Base-by-base conservation (phyloP, 2,329 filamentous ascomycete species). In the Fusarium praegraminearum region DNA sequence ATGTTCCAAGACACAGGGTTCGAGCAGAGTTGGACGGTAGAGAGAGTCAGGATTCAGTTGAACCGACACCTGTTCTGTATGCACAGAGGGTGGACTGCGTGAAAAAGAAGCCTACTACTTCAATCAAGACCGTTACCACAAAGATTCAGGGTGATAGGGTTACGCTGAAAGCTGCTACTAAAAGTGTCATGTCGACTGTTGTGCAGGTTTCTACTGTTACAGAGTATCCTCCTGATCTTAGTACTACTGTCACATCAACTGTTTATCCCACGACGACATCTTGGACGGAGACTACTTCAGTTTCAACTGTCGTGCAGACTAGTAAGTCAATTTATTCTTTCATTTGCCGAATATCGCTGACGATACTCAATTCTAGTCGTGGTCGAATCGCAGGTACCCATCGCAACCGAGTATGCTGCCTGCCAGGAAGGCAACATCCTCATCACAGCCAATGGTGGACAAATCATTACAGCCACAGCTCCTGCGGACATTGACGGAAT, bases 1-100 rank as follows among this genome's bases (percentile, higher is more conserved):
- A 46, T 26, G 6, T 45, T 13, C 16, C 30, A 6, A 46, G 28
- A 12, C 15, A 28, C 18, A 55, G 28, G 5, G 7, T 43, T 7
- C 12, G 52, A 28, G 51, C 28, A 2, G 38, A 40, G 3, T 6
- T 40, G 38, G 11, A 20, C n/a, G 12, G 22, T 7, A n/a, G 12
- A 4, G 38, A 40, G 11, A 40, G 7, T 8, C n/a, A 20, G 22
- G 38, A 40, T 22, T 5, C n/a, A 7, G n/a, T 15, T 40, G 38
- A 22, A 7, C 38, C 38, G 1, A 22, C 30, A 1, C 51, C 51
- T n/a, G 11, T 26, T 30, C 26, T 46, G 4, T 59, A 62, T 36
- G 24, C 44, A 4, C 35, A 62, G n/a, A 46, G 35, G 10, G 47
- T 62, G 11, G 35, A 62, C 16, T 62, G 59, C 28, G 32, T 43